Conservation (phyloP, 2,329 filamentous ascomycete genomes). For the Aspergillus oerlinghausenensis region DNA sequence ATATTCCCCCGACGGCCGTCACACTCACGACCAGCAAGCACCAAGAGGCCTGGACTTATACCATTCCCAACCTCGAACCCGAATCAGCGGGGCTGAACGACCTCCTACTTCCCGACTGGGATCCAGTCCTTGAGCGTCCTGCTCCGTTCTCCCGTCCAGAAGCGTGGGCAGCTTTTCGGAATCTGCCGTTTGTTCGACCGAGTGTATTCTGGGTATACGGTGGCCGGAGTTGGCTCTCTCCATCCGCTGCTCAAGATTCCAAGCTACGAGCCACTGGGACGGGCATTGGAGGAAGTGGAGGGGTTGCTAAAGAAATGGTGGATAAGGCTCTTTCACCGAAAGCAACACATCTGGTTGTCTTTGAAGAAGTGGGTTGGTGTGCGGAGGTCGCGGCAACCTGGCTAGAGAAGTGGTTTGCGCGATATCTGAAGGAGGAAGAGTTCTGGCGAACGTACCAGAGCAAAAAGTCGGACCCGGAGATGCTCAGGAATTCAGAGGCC, state of each 20-base stretch:
- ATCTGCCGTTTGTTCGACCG: constrained; percentile 19
- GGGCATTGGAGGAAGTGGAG: constrained; percentile 21
- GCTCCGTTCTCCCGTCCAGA: constrained; percentile 14
- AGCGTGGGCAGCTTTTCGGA: constrained; percentile 10
- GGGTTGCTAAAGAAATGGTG: constrained; percentile 12
- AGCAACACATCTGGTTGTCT: constrained; percentile 10
- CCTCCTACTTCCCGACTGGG: constrained; percentile 14
- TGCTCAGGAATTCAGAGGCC: constrained; percentile 10
- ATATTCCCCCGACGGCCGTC: constrained; percentile 6
- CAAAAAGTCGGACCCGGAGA: constrained; percentile 14
- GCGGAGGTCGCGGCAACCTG: constrained; percentile 13
- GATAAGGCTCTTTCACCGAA: constrained; percentile 11
- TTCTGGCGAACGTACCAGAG: constrained; percentile 13
- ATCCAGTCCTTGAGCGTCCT: constrained; percentile 8
- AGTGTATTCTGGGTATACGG: constrained; percentile 22
- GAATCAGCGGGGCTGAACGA: constrained; percentile 9
- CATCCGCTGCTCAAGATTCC: constrained; percentile 8
- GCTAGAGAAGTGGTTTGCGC: constrained; percentile 12
- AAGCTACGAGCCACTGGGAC: constrained; percentile 18
- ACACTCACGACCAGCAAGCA: constrained; percentile 18
- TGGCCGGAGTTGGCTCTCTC: constrained; percentile 13
- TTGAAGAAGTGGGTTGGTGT: constrained; percentile 17
- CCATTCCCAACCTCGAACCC: constrained; percentile 9
- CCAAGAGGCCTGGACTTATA: constrained; percentile 11
- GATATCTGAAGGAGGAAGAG: constrained; percentile 15